These are phyloP conservation scores for Cryphonectria radicalis DNA, from an alignment of 2,329 filamentous ascomycete species.

Conservation along the genomic window DNA sequence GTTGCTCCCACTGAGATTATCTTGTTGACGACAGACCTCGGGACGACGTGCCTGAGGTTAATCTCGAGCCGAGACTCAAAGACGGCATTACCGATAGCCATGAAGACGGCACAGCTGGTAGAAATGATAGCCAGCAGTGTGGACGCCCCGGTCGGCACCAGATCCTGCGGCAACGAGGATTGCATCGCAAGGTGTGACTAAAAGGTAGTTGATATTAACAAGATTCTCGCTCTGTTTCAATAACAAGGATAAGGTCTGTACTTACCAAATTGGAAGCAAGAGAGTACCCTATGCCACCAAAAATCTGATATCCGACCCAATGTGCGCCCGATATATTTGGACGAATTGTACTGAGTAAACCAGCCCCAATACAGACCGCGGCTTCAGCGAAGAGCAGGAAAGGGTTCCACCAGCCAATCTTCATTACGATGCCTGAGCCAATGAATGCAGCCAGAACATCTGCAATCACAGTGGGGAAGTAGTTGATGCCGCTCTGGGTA, in stretches of 20 bases:
- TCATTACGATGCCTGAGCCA: slow-evolving; percentile 29
- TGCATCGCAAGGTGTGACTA: too few species aligned
- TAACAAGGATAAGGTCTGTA: background rate
- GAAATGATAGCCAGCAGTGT: too few species aligned
- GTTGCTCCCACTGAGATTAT: too few species aligned
- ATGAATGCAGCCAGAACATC: slow-evolving; percentile 32
- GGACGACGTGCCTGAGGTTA: too few species aligned
- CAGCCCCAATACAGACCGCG: slow-evolving; percentile 42
- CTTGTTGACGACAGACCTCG: too few species aligned
- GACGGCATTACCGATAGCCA: too few species aligned
- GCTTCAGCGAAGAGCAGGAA: slow-evolving; percentile 34
- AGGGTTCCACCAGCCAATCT: slow-evolving; percentile 32
- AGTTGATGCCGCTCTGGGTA: slow-evolving; percentile 32
- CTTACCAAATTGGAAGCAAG: slow-evolving; percentile 6
- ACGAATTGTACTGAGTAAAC: slow-evolving; percentile 42
- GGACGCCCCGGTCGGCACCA: too few species aligned
- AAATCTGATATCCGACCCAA: slow-evolving; percentile 42
- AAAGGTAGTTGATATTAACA: too few species aligned
- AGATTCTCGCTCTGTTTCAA: too few species aligned
- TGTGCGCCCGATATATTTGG: slow-evolving; percentile 38
- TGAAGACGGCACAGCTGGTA: too few species aligned
- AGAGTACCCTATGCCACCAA: slow-evolving; percentile 29
- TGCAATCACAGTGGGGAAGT: slow-evolving; percentile 34
- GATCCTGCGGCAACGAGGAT: too few species aligned
- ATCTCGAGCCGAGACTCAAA: too few species aligned